A percentile compares a stretch with the other conserved stretches of the same genome.
These are phyloP conservation scores for Ustilago tritici DNA, from an alignment of 1,284 basidiomycete genomes.

Conservation along the genomic window DNA sequence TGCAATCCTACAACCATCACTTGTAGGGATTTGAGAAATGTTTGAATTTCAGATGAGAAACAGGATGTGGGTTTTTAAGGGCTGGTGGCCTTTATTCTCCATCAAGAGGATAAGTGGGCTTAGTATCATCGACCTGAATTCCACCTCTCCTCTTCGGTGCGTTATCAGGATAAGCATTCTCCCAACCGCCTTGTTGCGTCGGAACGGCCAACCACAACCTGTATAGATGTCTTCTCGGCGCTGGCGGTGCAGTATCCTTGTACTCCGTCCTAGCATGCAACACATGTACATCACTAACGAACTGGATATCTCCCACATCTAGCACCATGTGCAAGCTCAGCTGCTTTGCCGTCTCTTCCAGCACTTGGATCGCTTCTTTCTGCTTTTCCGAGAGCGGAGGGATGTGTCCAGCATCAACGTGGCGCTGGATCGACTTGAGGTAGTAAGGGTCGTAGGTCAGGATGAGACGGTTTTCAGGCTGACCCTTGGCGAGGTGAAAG, in stretches of 20 bases:
- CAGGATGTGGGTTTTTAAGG: neutral
- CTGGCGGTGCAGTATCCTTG: conserved; percentile 70
- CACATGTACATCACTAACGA: conserved; percentile 65
- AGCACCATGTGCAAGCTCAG: conserved; percentile 71
- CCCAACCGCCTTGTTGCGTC: conserved; percentile 70
- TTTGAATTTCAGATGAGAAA: neutral
- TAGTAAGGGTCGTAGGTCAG: conserved; percentile 66
- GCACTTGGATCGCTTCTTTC: conserved; percentile 70
- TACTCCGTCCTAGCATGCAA: conserved; percentile 72
- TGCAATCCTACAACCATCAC: neutral
- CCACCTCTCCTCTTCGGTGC: conserved; percentile 67
- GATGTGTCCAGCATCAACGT: conserved; percentile 70
- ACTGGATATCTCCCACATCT: conserved; percentile 70
- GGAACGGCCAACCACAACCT: conserved; percentile 71
- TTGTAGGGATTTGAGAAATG: neutral
- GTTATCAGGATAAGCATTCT: conserved; percentile 70
- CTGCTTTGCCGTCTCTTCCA: conserved; percentile 71
- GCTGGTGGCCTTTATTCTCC: conserved; percentile 63
- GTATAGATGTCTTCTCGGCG: conserved; percentile 70
- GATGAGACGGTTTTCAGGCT: conserved; percentile 51
- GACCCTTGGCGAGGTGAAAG: conserved; percentile 44
- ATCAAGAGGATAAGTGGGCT: conserved; percentile 70
- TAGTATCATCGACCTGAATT: conserved; percentile 68
- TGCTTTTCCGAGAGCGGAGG: conserved; percentile 68
- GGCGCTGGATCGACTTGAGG: conserved; percentile 58